Evolutionary conservation across 1,139 yeast genomes (phyloP), one percentile per base, ranked within the genome.

Genomic region (Candida sojae): DNA sequence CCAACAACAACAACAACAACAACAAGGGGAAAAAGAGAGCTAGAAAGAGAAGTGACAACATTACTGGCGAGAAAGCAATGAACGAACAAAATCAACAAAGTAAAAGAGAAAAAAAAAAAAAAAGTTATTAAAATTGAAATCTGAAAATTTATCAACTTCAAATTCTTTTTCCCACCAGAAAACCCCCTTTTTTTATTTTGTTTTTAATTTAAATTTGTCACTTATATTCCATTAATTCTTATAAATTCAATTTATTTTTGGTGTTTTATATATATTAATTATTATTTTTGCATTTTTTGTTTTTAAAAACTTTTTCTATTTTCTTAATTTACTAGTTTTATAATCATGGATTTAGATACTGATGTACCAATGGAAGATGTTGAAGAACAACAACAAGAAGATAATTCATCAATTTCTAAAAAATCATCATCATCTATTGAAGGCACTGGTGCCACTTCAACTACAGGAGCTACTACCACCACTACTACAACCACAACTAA

Each of bases 331-430:
- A 13, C 21, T 34, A 8, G 26, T 17, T 34, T 26, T 26, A 6
- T 35, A 34, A 49, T 23, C 30, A 83, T 83, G 88, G 88, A 83
- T 56, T 73, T 82, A 65, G 88, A 83, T 63, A 78, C 83, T 49
- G 88, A 83, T 63, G 86, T 83, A 46, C 86, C 85, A 50, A 83
- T 83, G 88, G 87, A 83, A 66, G 88, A 83, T 62, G 87, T 83
- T 53, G 85, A 80, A 57, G 82, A 80, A 52, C 45, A 46, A 42
- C 47, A 43, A 25, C 79, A 62, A 50, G 41, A 42, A n/a, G 38
- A 26, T 53, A 3, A 17, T 17, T 17, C 21, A 17, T 44, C 44
- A 13, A 31, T 37, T 30, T 25, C 45, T 8, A 29, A 37, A 30
- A 42, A 42, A 42, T 42, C 43, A 26, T 37, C 35, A n/a, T 33